Base-by-base conservation (phyloP, 129 eudicot species). In the Tagetes erecta region DNA sequence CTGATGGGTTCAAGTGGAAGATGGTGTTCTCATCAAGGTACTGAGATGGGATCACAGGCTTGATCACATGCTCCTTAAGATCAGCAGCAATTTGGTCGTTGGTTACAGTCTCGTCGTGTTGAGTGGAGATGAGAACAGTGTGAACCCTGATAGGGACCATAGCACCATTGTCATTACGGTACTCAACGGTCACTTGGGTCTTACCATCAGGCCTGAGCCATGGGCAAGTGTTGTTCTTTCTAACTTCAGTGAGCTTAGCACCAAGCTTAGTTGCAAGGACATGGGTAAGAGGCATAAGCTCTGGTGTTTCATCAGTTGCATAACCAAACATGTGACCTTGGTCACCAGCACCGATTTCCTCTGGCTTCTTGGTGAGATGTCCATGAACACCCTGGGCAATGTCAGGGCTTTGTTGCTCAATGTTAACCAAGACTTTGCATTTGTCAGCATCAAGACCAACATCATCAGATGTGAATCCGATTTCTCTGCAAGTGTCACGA, bases 321-420 rank as follows among this genome's bases (percentile, higher is more conserved):
- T 87, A 87, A 49, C 92, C 92, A 47, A 87, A 87, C 90, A 88
- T 88, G 88, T 88, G 91, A 55, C 94, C 94, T 74, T 81, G 95
- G 69, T 88, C 95, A 64, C 95, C 92, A 11, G 92, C 92, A 76
- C 92, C 92, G n/a, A 87, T 84, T 35, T 87, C 92, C 83, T 87
- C 92, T 0, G 92, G 92, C 70, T 78, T 80, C 86, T 87, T 87
- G 70, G 88, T 87, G 40, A 87, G 78, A 40, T 87, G 92, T 45
- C 92, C 92, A 5, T 87, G 92, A 34, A 87, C 92, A 84, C 92
- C 92, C 47, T 87, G 91, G 31, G 91, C 91, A 79, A 87, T 87
- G 74, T 87, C 91, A 27, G 91, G 91, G 78, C 87, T 83, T 60
- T 88, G 93, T 81, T 88, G 88, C 74, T 88, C 93, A 3, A 88